Percentiles rank a stretch among this genome's conserved stretches.
Conservation (phyloP, 768 basidiomycete species). For the Chalciporus pseudorubinellus region DNA sequence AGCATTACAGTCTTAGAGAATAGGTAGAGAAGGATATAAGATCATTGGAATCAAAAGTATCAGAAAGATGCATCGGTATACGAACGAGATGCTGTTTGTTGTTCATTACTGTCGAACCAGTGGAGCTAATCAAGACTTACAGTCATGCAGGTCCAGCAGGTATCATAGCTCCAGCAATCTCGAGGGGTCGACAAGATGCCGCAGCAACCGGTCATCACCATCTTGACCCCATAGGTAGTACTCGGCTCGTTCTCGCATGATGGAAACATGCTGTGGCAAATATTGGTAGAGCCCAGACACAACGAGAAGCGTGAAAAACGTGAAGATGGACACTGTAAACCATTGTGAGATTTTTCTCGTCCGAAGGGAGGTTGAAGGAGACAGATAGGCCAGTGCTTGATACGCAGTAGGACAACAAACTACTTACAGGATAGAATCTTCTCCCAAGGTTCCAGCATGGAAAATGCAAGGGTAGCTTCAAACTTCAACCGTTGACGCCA, state of each 20-base stretch:
- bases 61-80: neutral
- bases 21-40: constrained; percentile 11
- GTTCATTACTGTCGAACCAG: constrained; percentile 5
- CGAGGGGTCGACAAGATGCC: constrained; percentile 28
- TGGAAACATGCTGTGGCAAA: constrained; percentile 55
- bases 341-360: constrained; percentile 6
- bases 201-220: constrained; percentile 33
- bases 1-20: constrained; percentile 16
- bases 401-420: constrained; percentile 7
- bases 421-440: constrained; percentile 55
- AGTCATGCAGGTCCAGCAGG: neutral
- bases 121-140: constrained; percentile 12
- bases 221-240: constrained; percentile 68
- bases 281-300: constrained; percentile 53
- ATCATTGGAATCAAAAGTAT: constrained; percentile 3
- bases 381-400: neutral
- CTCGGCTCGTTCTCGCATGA: constrained; percentile 51
- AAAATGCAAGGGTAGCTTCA: constrained; percentile 58
- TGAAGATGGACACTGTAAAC: constrained; percentile 42
- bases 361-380: neutral
- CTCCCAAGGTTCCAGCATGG: constrained; percentile 72
- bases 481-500: constrained; percentile 33
- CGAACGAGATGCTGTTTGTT: constrained; percentile 6
- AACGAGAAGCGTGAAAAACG: constrained; percentile 43
- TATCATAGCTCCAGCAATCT: constrained; percentile 30